Base-by-base conservation (phyloP, 2,329 filamentous ascomycete genomes). In the Xylaria sp. region DNA sequence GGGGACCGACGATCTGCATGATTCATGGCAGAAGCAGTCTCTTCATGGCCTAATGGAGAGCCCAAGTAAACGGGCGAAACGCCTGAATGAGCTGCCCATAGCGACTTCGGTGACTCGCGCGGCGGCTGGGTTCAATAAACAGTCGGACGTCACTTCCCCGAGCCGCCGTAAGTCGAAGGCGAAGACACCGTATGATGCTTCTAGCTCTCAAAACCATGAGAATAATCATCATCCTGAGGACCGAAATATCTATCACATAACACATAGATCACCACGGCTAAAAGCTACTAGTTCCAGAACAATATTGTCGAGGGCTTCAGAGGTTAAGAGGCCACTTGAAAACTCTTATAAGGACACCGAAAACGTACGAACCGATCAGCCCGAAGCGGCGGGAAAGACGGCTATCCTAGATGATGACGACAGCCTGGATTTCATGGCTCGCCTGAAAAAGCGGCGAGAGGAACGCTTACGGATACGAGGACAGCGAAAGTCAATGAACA, bases 1-100 rank as follows among this genome's bases (percentile, higher is more conserved):
- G 3, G 65, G 70, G 8, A 68, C 67, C 9, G 76, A 74, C 8
- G 72, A 73, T 48, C 70, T 68, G 23, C 70, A 73, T 12, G 74
- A 76, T 52, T 57, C 77, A 0, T 79, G 75, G 73, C 73, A 74
- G 23, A 78, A 78, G 0, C 78, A 78, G 1, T 80, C 81, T 4
- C 72, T 86, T 34, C 75, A 80, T 63, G 82, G 83, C 1, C 75
- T 86, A 51, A 82, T 86, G 80, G 81, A 85, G 63, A 82, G 79
- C 15, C 82, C 81, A 28, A 76, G 77, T 60, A 80, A 79, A 69
- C 75, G 80, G 25, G 70, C 64, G 0, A 63, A 64, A 4, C 71
- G 70, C 1, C 48, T 77, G 15, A 74, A 74, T 58, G 71, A 70
- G 12, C 66, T 77, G 9, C 67, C 70, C 8, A 68, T 73, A 7